Conservation (phyloP, 768 basidiomycete genomes). For the Mycena leptocephala region DNA sequence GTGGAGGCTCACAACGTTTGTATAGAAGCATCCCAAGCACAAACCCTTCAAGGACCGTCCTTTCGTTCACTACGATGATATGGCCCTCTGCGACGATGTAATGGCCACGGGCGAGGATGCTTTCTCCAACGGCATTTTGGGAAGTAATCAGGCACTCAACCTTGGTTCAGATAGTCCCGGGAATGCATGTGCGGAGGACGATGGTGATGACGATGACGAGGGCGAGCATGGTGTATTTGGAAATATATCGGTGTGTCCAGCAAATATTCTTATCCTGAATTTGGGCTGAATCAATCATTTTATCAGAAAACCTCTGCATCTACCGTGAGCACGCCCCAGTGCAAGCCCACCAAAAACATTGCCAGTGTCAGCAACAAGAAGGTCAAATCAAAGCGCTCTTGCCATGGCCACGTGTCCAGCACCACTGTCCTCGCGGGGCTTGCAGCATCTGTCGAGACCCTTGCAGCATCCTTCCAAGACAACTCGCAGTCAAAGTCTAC, state of each 20-base stretch:
- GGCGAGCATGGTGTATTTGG: not conserved
- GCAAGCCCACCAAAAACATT: not conserved
- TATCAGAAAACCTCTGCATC: not conserved
- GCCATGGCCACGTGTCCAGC: not conserved
- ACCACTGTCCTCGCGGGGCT: not conserved
- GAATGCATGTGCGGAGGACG: not conserved
- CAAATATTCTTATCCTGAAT: not conserved
- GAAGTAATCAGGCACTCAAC: no score
- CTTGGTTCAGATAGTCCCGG: no score
- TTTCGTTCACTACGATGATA: not conserved
- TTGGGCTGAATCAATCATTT: not conserved
- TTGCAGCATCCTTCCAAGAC: not conserved
- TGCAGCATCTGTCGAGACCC: not conserved
- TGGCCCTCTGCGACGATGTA: not conserved
- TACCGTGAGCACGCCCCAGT: not conserved
- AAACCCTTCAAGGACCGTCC: not conserved
- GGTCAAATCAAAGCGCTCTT: not conserved
- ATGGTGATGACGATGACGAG: not conserved
- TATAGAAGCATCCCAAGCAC: no score
- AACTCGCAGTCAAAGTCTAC: not conserved
- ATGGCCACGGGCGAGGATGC: not conserved
- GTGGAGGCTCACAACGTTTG: no score
- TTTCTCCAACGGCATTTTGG: not conserved
- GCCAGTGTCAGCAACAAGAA: not conserved
- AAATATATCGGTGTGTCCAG: not conserved